These are phyloP conservation scores for Austroboletus olivaceoglutinosus DNA, from an alignment of 1,284 basidiomycete species.

Conservation along the genomic window DNA sequence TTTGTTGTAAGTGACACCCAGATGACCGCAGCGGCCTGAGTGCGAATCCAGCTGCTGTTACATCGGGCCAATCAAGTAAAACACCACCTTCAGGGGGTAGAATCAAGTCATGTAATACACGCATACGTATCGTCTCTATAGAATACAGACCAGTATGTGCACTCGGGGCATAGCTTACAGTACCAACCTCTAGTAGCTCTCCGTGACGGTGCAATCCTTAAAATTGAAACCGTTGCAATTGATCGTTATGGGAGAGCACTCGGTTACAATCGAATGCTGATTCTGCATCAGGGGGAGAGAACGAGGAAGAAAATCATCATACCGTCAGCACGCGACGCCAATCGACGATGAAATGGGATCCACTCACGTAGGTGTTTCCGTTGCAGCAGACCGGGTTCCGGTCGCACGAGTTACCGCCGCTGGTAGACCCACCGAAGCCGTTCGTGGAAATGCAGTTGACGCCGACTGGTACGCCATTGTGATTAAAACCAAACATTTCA, in stretches of 20 bases:
- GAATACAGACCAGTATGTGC: neutral
- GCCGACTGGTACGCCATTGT: neutral
- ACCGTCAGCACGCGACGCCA: neutral
- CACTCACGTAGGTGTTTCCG: neutral
- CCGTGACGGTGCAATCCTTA: neutral
- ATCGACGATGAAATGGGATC: neutral
- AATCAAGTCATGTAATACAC: no score
- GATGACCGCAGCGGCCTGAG: no score
- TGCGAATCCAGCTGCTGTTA: no score
- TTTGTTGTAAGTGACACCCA: no score
- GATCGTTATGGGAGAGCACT: neutral
- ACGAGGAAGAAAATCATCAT: no score
- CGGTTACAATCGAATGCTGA: neutral
- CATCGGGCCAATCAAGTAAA: no score
- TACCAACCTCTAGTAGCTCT: neutral
- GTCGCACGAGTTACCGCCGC: neutral
- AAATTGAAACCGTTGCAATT: neutral
- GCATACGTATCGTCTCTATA: neutral
- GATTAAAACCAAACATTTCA: neutral
- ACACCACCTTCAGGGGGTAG: no score
- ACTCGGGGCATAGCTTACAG: neutral
- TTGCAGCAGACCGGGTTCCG: neutral
- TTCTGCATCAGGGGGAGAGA: neutral
- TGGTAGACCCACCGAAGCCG: neutral
- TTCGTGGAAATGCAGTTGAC: neutral